These are phyloP conservation scores for Corymbia calophylla DNA, from an alignment of 441 rosid species.

Conservation along the genomic window DNA sequence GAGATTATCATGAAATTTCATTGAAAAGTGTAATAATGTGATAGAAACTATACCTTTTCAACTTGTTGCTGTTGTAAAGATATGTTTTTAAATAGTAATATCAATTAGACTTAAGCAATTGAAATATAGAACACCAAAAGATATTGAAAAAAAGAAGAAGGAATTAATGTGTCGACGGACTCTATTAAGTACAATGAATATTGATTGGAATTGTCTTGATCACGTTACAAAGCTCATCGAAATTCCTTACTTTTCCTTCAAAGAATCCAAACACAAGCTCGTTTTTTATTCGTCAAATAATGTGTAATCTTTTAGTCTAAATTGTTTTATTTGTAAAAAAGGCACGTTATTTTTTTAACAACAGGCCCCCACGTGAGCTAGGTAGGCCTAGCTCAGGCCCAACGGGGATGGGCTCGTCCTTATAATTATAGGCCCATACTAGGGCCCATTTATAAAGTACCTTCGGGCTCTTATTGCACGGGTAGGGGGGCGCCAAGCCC, in stretches of 20 bases:
- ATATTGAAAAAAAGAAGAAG: not conserved
- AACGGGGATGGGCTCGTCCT: not conserved
- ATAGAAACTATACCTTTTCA: not conserved
- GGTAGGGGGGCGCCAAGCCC: not conserved
- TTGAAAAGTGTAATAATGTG: not conserved
- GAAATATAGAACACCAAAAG: not conserved
- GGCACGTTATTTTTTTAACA: not conserved
- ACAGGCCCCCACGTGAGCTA: not conserved
- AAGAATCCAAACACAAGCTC: not conserved
- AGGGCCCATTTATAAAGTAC: no score
- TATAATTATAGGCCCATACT: no score
- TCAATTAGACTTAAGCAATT: not conserved
- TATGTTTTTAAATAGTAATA: not conserved
- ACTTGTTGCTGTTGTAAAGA: not conserved
- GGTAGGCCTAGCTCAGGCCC: not conserved
- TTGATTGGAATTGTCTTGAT: not conserved
- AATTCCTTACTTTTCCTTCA: not conserved
- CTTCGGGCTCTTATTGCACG: not conserved
- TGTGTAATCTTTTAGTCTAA: not conserved
- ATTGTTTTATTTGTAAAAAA: not conserved
- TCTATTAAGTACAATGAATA: rapidly evolving
- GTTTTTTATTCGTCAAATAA: not conserved
- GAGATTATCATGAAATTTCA: not conserved
- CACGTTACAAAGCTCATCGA: not conserved
- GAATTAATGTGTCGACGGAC: not conserved